These are phyloP conservation scores for Marchantia polymorpha DNA, from an alignment of 225 moss, liverwort and hornwort genomes.

Conservation along the genomic window DNA sequence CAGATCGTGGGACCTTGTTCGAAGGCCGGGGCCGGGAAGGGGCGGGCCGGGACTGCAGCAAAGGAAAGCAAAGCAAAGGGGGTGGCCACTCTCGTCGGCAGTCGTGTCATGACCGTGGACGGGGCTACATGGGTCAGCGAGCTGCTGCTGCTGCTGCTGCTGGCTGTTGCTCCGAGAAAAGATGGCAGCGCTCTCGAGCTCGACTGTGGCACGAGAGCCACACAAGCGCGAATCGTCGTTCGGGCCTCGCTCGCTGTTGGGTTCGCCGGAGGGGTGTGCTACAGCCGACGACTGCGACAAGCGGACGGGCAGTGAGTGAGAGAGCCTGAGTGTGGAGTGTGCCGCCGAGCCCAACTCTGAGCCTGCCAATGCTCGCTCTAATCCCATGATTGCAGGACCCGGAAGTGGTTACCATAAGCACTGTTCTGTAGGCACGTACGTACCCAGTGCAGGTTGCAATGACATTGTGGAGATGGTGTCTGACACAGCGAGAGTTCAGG, in stretches of 20 bases:
- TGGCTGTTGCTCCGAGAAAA: not conserved
- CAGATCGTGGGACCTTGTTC: not conserved
- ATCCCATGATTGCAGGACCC: not conserved
- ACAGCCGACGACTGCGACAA: not conserved
- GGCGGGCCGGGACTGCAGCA: not conserved
- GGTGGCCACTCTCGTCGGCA: not conserved
- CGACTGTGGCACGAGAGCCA: not conserved
- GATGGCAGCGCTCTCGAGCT: not conserved
- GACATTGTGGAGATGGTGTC: not conserved
- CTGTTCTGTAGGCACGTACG: too few species aligned
- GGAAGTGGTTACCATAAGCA: too few species aligned
- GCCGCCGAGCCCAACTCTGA: not conserved
- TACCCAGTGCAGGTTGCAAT: not conserved
- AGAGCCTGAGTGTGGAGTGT: not conserved
- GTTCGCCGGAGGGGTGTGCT: not conserved
- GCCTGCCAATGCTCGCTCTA: not conserved
- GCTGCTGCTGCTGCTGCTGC: not conserved
- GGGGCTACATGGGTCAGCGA: not conserved
- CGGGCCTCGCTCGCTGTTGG: too few species aligned
- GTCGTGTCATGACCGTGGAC: constrained; percentile 6
- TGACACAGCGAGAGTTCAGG: not conserved
- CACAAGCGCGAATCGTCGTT: too few species aligned
- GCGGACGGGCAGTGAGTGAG: not conserved
- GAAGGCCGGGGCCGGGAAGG: not conserved
- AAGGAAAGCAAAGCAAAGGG: not conserved